Evolutionary conservation across 1,139 yeast genomes (phyloP).

Genomic region (Suzukiozyma palmioleophila): DNA sequence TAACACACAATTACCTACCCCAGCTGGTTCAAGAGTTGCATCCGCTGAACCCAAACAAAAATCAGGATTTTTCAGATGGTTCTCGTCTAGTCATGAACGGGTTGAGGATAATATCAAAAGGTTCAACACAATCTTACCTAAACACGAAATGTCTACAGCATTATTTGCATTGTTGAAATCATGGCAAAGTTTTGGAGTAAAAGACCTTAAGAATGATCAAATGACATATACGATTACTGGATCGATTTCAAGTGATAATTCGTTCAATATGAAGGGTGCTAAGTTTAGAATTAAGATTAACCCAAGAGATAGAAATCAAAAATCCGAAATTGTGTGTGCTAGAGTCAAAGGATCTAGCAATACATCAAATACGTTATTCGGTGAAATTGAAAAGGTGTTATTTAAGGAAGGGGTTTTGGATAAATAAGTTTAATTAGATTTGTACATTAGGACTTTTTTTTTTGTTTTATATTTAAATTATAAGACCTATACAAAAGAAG

Average conservation of each 20-base stretch:
- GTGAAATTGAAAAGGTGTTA: slow-evolving; percentile 45
- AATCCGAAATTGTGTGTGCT: slow-evolving; percentile 44
- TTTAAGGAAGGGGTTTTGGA: slow-evolving; percentile 45
- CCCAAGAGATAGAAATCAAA: slow-evolving; percentile 35
- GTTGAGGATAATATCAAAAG: slow-evolving; percentile 30
- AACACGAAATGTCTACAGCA: slow-evolving; percentile 61
- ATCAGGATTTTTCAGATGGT: slow-evolving; percentile 41
- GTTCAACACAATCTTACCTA: slow-evolving; percentile 42
- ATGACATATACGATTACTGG: slow-evolving; percentile 50
- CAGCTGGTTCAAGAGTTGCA: slow-evolving; percentile 30
- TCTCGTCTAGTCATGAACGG: slow-evolving; percentile 18
- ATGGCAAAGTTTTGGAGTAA: slow-evolving; percentile 71
- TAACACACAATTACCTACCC: slow-evolving; percentile 32
- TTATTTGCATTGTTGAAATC: slow-evolving; percentile 57
- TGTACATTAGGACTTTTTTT: slow-evolving; percentile 8
- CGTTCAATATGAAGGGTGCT: slow-evolving; percentile 61
- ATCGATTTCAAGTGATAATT: slow-evolving; percentile 55
- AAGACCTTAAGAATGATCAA: slow-evolving; percentile 47
- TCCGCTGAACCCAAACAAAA: slow-evolving; percentile 31
- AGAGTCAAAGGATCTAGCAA: slow-evolving; percentile 42
- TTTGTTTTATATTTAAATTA: slow-evolving; percentile 5
- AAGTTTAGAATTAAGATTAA: slow-evolving; percentile 55
- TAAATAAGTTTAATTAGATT: slow-evolving; percentile 6
- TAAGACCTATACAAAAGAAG: not conserved
- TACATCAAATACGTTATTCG: slow-evolving; percentile 41